phyloP scores from a whole-genome alignment of 2,329 filamentous ascomycete genomes.

The Colletotrichum sp. region DNA sequence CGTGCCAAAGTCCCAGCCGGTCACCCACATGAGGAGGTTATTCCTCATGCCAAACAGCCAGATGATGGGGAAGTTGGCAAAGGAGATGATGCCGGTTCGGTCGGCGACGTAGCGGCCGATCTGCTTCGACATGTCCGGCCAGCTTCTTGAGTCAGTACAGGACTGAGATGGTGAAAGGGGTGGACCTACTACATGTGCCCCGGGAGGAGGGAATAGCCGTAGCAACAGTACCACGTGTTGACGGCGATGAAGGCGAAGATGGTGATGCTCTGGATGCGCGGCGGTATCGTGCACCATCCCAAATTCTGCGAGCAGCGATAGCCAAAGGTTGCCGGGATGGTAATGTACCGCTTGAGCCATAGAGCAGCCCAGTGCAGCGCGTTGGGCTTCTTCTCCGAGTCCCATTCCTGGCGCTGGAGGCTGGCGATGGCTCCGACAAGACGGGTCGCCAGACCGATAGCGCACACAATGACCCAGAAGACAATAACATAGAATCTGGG shows the following conservation, averaged over 20 bases:
- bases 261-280: constrained; percentile 46
- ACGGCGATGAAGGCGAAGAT: constrained; percentile 40
- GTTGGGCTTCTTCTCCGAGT: constrained; percentile 1
- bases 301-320: constrained; percentile 46
- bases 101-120: constrained; percentile 63
- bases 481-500: constrained; percentile 36
- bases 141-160: constrained; percentile 30
- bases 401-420: constrained; percentile 3
- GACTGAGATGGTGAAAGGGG: not conserved
- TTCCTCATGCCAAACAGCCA: constrained; percentile 74
- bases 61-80: constrained; percentile 67
- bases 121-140: constrained; percentile 36
- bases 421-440: constrained; percentile 16
- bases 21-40: constrained; percentile 69
- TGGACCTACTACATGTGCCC: constrained; percentile 44
- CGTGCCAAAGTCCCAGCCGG: constrained; percentile 71
- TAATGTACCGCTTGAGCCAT: constrained; percentile 38
- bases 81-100: constrained; percentile 67
- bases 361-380: constrained; percentile 4
- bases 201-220: constrained; percentile 40
- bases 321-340: constrained; percentile 48
- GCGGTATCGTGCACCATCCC: constrained; percentile 50
- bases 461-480: constrained; percentile 46
- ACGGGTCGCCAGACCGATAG: constrained; percentile 39
- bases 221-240: constrained; percentile 39